Base-by-base conservation (phyloP, 768 basidiomycete species). In the Russula sp. region DNA sequence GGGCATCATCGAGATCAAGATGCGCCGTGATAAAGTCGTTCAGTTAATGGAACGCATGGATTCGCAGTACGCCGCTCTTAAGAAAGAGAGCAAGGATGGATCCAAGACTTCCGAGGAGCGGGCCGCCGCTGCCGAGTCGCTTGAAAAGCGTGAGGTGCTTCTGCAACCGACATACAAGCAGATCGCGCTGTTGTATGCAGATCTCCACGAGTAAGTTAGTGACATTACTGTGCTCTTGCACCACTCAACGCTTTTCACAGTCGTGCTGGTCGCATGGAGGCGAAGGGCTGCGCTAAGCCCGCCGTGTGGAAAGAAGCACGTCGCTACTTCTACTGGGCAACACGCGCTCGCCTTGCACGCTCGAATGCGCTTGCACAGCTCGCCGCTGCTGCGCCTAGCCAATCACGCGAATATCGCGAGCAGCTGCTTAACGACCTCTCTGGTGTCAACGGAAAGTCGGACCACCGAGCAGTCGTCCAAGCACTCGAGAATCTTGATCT, bases 1-100 rank as follows among this genome's bases (percentile, higher is more conserved):
- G 76, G 97, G 97, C 74, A 85, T 98, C 71, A 82, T 98, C 61
- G 97, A 98, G 76, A 96, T 97, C 79, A 96, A 95, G 82, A 85
- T 98, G 85, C 89, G 97, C 66, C 88, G 92, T 50, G 94, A 96
- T 73, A 98, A 96, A 80, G 83, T 98, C 49, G 75, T 92, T 63
- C 76, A 79, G 6, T 78, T 96, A 65, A 98, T 99, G 97, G 94
- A 94, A 69, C 87, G 97, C 61, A 82, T 98, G 55, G 97, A 99
- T 73, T 71, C 84, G 0, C 83, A 83, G 20, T 98, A 96, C 71
- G 87, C 89, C 13, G 74, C 81, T 14, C 79, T 95, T 67, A 96
- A 96, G 77, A 82, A 79, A 42, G 87, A 85, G 52, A 91, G 87
- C 76, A 87, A 87, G 69, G 89, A 97, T 73, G 50, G 80, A 0